Evolutionary conservation across 495 filamentous ascomycete species (phyloP).

Genomic region (Lasiosphaeris hirsuta): DNA sequence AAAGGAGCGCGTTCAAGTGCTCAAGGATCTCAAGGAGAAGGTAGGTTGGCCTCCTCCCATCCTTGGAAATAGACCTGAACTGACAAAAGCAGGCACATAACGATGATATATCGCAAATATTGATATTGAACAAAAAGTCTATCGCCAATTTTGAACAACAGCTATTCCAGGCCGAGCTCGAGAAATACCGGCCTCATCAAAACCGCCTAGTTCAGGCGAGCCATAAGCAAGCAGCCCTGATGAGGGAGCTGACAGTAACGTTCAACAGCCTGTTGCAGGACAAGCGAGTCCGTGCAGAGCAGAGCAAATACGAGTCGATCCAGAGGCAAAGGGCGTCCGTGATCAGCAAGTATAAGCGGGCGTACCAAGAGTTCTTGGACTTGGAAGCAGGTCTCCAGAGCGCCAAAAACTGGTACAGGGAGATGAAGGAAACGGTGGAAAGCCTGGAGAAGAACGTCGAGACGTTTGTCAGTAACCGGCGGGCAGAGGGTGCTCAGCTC

Average conservation of each 20-base stretch:
- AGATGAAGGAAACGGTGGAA: conserved; percentile 94
- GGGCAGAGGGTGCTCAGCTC: conserved; percentile 86
- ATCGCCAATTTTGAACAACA: conserved; percentile 84
- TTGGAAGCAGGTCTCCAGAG: conserved; percentile 80
- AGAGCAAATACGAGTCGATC: conserved; percentile 88
- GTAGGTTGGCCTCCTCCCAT: conserved; percentile 43
- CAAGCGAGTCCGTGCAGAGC: conserved; percentile 87
- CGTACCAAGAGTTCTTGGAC: conserved; percentile 89
- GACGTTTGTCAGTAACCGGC: conserved; percentile 89
- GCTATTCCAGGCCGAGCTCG: conserved; percentile 88
- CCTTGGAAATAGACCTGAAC: not conserved
- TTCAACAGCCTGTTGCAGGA: conserved; percentile 90
- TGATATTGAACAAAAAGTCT: conserved; percentile 96
- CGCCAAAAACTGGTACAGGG: conserved; percentile 87
- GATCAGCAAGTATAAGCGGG: conserved; percentile 82
- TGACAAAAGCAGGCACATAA: conserved; percentile 69
- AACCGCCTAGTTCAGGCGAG: conserved; percentile 85
- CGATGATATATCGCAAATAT: conserved; percentile 94
- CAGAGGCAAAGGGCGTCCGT: conserved; percentile 78
- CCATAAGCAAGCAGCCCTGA: conserved; percentile 87
- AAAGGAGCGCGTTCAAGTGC: conserved; percentile 80
- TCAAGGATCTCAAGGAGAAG: conserved; percentile 97
- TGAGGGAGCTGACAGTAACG: conserved; percentile 90
- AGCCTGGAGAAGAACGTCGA: conserved; percentile 96
- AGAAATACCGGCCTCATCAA: conserved; percentile 94